Evolutionary conservation across 2,329 filamentous ascomycete genomes (phyloP).

Genomic region (Stagonosporopsis chrysanthemi): DNA sequence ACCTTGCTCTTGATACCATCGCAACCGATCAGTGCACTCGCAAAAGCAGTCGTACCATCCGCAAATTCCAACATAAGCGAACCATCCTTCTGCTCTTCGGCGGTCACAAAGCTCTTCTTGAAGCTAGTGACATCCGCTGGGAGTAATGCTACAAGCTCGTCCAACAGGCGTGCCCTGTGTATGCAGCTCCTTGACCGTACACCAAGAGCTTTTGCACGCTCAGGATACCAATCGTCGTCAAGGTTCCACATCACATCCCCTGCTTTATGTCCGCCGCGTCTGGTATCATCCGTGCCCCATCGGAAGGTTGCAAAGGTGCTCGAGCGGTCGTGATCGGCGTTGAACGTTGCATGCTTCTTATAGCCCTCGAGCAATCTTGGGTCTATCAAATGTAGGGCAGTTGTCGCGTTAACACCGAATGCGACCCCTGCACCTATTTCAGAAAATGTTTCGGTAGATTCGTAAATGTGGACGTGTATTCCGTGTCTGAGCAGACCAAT

Average conservation of each 20-base stretch:
- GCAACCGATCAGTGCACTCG: slow-evolving; percentile 54
- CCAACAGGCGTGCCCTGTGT: slow-evolving; percentile 52
- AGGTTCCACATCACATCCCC: slow-evolving; percentile 51
- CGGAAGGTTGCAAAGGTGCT: slow-evolving; percentile 46
- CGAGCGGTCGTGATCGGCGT: slow-evolving; percentile 46
- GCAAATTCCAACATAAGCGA: slow-evolving; percentile 49
- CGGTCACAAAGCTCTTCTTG: slow-evolving; percentile 30
- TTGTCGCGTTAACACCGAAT: slow-evolving; percentile 52
- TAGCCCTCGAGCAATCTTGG: slow-evolving; percentile 48
- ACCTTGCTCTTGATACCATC: slow-evolving; percentile 55
- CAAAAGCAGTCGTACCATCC: slow-evolving; percentile 46
- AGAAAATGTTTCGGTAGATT: slow-evolving; percentile 28
- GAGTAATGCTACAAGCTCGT: slow-evolving; percentile 57
- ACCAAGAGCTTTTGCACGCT: slow-evolving; percentile 46
- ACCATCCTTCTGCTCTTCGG: slow-evolving; percentile 45
- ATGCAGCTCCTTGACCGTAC: slow-evolving; percentile 15
- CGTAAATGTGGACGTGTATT: slow-evolving; percentile 35
- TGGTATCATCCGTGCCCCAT: slow-evolving; percentile 11
- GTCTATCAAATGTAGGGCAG: slow-evolving; percentile 54
- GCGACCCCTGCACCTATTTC: slow-evolving; percentile 36
- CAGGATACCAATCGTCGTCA: slow-evolving; percentile 45
- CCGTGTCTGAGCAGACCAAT: slow-evolving; percentile 28
- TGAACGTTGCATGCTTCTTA: slow-evolving; percentile 49
- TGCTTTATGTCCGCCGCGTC: slow-evolving; percentile 1
- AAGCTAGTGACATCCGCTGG: slow-evolving; percentile 30